A percentile compares a stretch with the other conserved stretches of the same genome.
Evolutionary conservation across 2,329 filamentous ascomycete genomes (phyloP).

Genomic region (Talaromyces pinophilus): DNA sequence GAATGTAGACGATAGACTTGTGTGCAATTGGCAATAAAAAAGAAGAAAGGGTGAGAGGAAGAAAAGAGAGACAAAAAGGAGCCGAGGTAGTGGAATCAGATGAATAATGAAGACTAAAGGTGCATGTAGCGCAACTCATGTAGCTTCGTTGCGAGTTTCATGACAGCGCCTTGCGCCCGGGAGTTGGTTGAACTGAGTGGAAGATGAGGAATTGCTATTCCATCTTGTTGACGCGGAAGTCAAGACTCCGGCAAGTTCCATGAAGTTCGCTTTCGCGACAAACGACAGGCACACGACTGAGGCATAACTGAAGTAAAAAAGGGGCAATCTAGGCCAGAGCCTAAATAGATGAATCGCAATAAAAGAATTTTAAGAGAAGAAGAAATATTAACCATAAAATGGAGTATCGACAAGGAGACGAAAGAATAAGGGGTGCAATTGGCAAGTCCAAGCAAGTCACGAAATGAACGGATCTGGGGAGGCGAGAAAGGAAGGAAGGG

Average conservation of each 20-base stretch:
- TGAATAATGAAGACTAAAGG: background rate
- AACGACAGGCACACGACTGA: slow-evolving; percentile 4
- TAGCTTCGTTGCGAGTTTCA: background rate
- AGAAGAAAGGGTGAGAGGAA: background rate
- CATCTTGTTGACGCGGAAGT: background rate
- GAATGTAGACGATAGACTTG: background rate
- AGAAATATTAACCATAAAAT: slow-evolving; percentile 28
- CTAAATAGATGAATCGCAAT: background rate
- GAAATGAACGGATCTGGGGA: slow-evolving; percentile 21
- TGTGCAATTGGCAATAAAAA: background rate
- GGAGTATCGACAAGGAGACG: slow-evolving; percentile 12
- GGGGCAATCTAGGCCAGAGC: background rate
- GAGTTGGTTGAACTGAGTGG: background rate
- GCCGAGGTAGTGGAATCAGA: background rate
- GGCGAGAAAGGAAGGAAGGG: slow-evolving; percentile 30
- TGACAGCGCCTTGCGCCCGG: background rate
- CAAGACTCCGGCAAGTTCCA: background rate
- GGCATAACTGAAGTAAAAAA: background rate
- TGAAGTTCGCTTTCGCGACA: background rate
- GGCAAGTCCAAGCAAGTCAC: slow-evolving; percentile 22
- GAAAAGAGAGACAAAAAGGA: slow-evolving; percentile 5
- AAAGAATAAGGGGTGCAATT: slow-evolving; percentile 13
- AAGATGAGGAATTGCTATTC: background rate
- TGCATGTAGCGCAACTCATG: background rate
- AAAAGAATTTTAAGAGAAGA: background rate